Evolutionary conservation across 1,284 basidiomycete species (phyloP).

Genomic region (Amylostereum chailletii): DNA sequence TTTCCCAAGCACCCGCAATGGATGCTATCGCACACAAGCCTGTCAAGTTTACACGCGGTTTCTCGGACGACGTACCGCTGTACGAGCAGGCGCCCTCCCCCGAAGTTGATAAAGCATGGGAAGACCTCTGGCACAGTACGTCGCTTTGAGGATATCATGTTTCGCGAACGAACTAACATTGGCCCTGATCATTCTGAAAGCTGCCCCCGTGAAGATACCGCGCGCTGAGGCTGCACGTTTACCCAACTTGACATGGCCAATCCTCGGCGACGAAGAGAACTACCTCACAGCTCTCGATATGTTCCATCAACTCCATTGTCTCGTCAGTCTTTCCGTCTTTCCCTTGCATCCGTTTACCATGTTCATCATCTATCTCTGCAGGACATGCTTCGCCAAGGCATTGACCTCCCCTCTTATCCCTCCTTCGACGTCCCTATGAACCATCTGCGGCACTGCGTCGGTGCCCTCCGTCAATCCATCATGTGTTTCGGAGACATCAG

Average conservation of each 20-base stretch:
- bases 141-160: neutral
- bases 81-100: slow-evolving; percentile 14
- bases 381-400: slow-evolving; percentile 11
- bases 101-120: slow-evolving; percentile 15
- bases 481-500: slow-evolving; percentile 20
- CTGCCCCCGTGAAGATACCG: slow-evolving; percentile 15
- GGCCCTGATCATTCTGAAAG: no score
- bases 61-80: slow-evolving; percentile 12
- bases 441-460: slow-evolving; percentile 19
- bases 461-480: slow-evolving; percentile 18
- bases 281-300: slow-evolving; percentile 20
- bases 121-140: slow-evolving; percentile 18
- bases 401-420: slow-evolving; percentile 3
- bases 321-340: slow-evolving; percentile 13
- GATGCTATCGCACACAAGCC: slow-evolving; percentile 14
- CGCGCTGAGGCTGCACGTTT: slow-evolving; percentile 17
- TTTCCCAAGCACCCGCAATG: slow-evolving; percentile 14
- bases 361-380: slow-evolving; percentile 1
- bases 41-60: slow-evolving; percentile 15
- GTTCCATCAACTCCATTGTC: slow-evolving; percentile 24
- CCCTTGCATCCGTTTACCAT: neutral
- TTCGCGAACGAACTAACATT: neutral
- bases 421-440: slow-evolving; percentile 4
- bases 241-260: slow-evolving; percentile 19
- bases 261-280: slow-evolving; percentile 17